Conservation (phyloP, 1,284 basidiomycete species). For the Exobasidium cylindrosporum region DNA sequence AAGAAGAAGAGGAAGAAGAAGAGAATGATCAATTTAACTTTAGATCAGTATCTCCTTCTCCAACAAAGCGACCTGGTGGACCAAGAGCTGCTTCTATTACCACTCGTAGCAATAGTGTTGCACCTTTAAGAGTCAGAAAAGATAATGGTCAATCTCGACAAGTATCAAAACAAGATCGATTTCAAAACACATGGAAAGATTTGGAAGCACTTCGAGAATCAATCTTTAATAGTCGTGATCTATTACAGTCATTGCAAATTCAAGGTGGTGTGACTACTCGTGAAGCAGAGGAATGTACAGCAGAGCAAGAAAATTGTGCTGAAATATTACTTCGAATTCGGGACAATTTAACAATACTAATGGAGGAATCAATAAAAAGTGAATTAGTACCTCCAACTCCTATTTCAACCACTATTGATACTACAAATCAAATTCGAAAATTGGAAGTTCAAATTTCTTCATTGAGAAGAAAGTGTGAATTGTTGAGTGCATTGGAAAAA, state of each 20-base stretch:
- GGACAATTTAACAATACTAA: not conserved
- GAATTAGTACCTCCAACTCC: not conserved
- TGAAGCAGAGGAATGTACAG: not conserved
- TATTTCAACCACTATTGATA: too few relatives aligned
- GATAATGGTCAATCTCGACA: conserved; percentile 7
- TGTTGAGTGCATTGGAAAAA: conserved; percentile 44
- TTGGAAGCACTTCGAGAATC: not conserved
- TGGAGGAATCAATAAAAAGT: not conserved
- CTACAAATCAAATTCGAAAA: not conserved
- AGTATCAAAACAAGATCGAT: not conserved
- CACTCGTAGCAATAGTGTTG: not conserved
- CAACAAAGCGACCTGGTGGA: not conserved
- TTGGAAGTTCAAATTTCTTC: conserved; percentile 25
- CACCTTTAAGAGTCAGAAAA: conserved; percentile 8
- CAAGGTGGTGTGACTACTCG: not conserved
- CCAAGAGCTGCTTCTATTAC: not conserved
- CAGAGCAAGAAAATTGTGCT: not conserved
- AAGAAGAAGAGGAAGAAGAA: not conserved
- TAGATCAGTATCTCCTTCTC: not conserved
- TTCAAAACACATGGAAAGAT: conserved; percentile 2
- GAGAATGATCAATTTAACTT: not conserved
- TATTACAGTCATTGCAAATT: not conserved
- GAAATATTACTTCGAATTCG: not conserved
- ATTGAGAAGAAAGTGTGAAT: conserved; percentile 36
- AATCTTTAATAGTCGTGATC: not conserved